These are phyloP conservation scores for Trypanosoma avium DNA, from an alignment of 208 protist genomes.

Conservation along the genomic window DNA sequence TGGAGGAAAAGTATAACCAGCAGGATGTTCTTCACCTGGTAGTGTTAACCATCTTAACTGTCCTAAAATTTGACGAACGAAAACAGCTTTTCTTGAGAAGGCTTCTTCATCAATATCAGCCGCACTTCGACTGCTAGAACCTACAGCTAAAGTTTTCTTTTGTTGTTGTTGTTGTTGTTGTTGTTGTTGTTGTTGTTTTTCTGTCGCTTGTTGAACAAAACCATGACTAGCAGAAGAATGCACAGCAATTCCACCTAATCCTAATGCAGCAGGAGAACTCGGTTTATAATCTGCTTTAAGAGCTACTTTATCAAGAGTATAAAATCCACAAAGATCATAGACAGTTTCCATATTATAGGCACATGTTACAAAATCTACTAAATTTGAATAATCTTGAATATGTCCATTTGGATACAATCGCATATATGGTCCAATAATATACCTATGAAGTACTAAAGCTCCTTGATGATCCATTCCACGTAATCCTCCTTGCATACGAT, in stretches of 20 bases:
- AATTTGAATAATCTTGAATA: conserved; percentile 90
- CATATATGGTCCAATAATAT: conserved; percentile 76
- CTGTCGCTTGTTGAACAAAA: conserved; percentile 30
- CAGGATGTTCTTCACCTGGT: conserved; percentile 74
- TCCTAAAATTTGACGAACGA: conserved; percentile 84
- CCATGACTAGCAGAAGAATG: conserved; percentile 55
- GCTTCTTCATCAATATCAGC: conserved; percentile 75
- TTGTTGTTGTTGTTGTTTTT: conserved; percentile 12
- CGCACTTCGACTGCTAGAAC: conserved; percentile 24
- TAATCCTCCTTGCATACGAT: conserved; percentile 80
- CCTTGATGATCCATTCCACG: conserved; percentile 87
- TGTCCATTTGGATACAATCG: conserved; percentile 85
- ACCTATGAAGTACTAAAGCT: conserved; percentile 83
- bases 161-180: conserved; percentile 21
- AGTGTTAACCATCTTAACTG: conserved; percentile 86
- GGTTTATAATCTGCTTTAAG: conserved; percentile 61
- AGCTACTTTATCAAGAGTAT: conserved; percentile 84
- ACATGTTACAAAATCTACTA: conserved; percentile 89
- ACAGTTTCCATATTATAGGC: conserved; percentile 93
- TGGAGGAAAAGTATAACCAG: conserved; percentile 74
- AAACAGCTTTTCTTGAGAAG: conserved; percentile 87
- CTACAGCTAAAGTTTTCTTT: not conserved
- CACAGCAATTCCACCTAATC: conserved; percentile 82
- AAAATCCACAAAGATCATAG: conserved; percentile 88
- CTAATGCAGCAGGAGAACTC: conserved; percentile 80